phyloP scores from a whole-genome alignment of 2,329 filamentous ascomycete species.

The Cadophora malorum region DNA sequence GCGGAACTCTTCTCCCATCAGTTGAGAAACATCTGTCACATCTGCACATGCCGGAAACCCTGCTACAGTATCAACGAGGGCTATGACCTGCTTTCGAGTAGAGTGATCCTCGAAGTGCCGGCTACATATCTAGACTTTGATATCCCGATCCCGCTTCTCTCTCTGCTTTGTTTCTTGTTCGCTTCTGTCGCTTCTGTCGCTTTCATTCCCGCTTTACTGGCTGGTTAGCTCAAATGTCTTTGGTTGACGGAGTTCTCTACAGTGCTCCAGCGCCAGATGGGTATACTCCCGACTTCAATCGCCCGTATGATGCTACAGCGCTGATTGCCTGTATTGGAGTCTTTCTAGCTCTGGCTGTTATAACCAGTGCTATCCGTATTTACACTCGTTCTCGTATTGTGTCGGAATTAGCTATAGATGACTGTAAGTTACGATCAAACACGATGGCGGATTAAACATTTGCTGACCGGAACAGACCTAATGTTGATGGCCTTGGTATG shows the following conservation, averaged over 20 bases:
- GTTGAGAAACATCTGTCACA: not conserved
- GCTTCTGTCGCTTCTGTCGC: not conserved
- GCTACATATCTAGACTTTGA: not conserved
- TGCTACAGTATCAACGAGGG: not conserved
- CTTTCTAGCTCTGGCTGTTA: not conserved
- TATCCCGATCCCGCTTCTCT: not conserved
- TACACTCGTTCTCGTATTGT: slow-evolving; percentile 5
- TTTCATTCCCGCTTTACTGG: not conserved
- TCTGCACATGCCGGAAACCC: not conserved
- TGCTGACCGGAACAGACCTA: not conserved
- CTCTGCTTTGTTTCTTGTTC: not conserved
- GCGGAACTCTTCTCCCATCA: not conserved
- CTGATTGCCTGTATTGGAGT: slow-evolving; percentile 1
- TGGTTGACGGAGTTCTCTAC: not conserved
- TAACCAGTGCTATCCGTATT: not conserved
- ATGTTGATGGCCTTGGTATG: not conserved
- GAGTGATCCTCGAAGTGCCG: not conserved
- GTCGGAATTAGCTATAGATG: not conserved
- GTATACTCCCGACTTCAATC: not conserved
- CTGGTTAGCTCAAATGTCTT: not conserved
- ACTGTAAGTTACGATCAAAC: not conserved
- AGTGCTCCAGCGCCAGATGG: slow-evolving; percentile 2
- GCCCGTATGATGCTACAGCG: not conserved
- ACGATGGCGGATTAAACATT: not conserved
- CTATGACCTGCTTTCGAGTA: not conserved